phyloP scores from a whole-genome alignment of 2,329 filamentous ascomycete genomes.

The Sarocladium brachiariae region DNA sequence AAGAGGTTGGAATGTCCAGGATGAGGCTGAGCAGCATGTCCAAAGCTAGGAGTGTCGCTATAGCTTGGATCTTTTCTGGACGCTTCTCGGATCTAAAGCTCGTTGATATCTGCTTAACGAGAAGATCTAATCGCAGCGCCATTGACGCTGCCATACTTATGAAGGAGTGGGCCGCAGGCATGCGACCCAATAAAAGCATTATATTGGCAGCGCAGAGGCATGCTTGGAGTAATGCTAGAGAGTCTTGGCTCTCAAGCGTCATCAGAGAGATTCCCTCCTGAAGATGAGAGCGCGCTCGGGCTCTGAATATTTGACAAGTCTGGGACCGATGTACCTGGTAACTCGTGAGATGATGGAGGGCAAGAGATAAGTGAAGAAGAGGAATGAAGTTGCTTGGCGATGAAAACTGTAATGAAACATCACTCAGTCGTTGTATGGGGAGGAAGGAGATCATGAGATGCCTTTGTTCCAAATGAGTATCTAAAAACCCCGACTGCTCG shows the following conservation, averaged over 20 bases:
- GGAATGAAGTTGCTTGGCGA: not conserved
- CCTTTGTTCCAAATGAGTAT: not conserved
- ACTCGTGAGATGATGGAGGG: not conserved
- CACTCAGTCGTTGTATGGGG: not conserved
- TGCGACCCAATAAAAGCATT: not conserved
- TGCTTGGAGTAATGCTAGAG: not conserved
- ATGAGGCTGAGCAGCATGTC: constrained; percentile 7
- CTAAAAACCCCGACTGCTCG: not conserved
- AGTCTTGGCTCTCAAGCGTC: not conserved
- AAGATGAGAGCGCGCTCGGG: not conserved
- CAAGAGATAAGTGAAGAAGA: not conserved
- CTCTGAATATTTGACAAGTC: not conserved
- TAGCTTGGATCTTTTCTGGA: not conserved
- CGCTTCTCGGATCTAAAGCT: not conserved
- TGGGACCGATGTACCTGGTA: not conserved
- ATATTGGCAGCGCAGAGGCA: not conserved
- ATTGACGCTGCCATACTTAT: constrained; percentile 9
- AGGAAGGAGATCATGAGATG: not conserved
- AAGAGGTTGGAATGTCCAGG: constrained; percentile 7
- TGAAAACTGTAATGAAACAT: not conserved
- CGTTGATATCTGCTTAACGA: not conserved
- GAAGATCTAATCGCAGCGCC: constrained; percentile 9
- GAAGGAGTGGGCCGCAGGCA: constrained; percentile 1
- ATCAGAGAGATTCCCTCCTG: not conserved
- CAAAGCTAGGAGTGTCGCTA: not conserved